Conservation (phyloP, 176 grass and related monocot species). For the Triticum timopheevii region DNA sequence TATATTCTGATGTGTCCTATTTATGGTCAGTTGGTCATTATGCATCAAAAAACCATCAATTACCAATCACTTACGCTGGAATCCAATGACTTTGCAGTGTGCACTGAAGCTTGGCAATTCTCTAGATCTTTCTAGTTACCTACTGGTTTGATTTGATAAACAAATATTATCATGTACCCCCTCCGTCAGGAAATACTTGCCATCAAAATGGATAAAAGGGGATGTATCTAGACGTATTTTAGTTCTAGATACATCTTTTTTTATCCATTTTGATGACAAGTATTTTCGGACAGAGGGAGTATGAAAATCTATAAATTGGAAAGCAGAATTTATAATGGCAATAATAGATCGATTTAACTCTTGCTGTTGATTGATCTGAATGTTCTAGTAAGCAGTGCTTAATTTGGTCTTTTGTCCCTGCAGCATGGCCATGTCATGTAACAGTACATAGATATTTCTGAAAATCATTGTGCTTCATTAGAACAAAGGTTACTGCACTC, state of each 20-base stretch:
- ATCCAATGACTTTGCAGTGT: background rate
- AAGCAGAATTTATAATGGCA: background rate
- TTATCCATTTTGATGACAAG: too few relatives aligned
- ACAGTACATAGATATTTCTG: background rate
- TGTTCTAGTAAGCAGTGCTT: slow-evolving; percentile 14
- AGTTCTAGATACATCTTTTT: too few relatives aligned
- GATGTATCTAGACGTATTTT: too few relatives aligned
- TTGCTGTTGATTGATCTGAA: slow-evolving; percentile 6
- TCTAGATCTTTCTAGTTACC: slow-evolving; percentile 10
- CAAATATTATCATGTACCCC: background rate
- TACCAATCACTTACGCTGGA: slow-evolving; percentile 1
- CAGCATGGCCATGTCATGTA: background rate
- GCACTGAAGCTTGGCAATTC: background rate
- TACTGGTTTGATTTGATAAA: slow-evolving; percentile 23
- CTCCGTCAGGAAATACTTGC: too few relatives aligned
- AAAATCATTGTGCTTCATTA: slow-evolving; percentile 22
- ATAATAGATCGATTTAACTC: background rate
- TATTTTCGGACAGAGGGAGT: too few relatives aligned
- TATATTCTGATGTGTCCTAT: slow-evolving; percentile 17
- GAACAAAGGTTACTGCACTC: background rate
- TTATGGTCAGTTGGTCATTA: background rate
- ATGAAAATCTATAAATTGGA: background rate
- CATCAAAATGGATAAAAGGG: too few relatives aligned
- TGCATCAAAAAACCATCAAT: slow-evolving; percentile 4
- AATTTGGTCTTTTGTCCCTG: background rate